phyloP scores from a whole-genome alignment of 768 basidiomycete species.

The Russula sp. region DNA sequence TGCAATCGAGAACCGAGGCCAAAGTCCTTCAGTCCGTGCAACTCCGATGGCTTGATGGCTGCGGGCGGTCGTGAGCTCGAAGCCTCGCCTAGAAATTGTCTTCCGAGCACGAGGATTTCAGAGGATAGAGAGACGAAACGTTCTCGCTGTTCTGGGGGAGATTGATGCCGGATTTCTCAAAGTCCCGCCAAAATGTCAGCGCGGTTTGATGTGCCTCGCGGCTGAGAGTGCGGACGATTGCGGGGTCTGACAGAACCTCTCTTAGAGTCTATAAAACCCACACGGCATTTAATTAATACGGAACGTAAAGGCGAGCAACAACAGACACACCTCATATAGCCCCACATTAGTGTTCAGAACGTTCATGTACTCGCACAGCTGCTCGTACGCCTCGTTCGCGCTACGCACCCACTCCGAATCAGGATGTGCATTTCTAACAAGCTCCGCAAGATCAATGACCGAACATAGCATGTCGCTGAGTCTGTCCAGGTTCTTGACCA shows the following conservation, averaged over 20 bases:
- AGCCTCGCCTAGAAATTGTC: conserved; percentile 75
- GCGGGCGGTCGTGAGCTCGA: conserved; percentile 62
- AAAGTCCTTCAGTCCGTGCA: conserved; percentile 70
- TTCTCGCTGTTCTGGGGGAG: conserved; percentile 68
- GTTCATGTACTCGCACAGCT: conserved; percentile 96
- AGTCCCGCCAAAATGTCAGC: conserved; percentile 92
- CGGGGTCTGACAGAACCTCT: conserved; percentile 63
- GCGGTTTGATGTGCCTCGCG: conserved; percentile 84
- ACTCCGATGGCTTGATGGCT: conserved; percentile 62
- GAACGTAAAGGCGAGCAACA: conserved; percentile 21
- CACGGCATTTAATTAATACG: background rate
- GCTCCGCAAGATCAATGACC: conserved; percentile 94
- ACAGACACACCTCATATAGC: conserved; percentile 72
- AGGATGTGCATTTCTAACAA: conserved; percentile 91
- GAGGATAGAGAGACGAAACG: conserved; percentile 89
- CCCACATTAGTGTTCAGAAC: conserved; percentile 91
- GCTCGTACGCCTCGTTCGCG: conserved; percentile 86
- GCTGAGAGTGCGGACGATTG: conserved; percentile 61
- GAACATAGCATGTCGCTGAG: conserved; percentile 95
- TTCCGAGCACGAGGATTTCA: conserved; percentile 81
- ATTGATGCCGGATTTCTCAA: conserved; percentile 95
- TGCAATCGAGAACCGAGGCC: conserved; percentile 72
- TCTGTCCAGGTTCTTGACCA: conserved; percentile 94
- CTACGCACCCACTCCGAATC: conserved; percentile 78
- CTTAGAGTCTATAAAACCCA: conserved; percentile 56